Evolutionary conservation across 2,329 filamentous ascomycete species (phyloP).

Genomic region (Tetracladium maxilliforme): DNA sequence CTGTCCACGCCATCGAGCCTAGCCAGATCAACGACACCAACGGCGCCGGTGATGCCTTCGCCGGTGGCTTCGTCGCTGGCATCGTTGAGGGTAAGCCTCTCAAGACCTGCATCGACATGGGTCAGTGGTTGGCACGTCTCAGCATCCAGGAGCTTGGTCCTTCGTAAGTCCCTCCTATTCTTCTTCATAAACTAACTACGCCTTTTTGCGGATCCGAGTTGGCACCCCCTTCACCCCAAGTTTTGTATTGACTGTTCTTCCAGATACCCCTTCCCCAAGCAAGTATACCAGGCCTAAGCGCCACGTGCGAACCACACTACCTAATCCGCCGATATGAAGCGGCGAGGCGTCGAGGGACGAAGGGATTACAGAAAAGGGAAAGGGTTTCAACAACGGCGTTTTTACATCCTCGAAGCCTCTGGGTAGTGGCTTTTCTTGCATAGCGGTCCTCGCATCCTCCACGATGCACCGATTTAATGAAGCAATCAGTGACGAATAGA

Average conservation of each 20-base stretch:
- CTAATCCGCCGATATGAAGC: background rate
- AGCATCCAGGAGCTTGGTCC: constrained; percentile 93
- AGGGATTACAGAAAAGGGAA: constrained; percentile 30
- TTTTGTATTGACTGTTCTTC: too few species aligned
- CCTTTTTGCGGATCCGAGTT: constrained; percentile 1
- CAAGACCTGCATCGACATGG: constrained; percentile 71
- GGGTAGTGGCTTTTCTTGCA: too few species aligned
- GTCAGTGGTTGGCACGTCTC: constrained; percentile 88
- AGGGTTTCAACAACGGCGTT: constrained; percentile 43
- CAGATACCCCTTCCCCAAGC: constrained; percentile 73
- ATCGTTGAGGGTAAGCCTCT: constrained; percentile 74
- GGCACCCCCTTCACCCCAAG: constrained; percentile 1
- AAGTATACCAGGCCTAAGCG: constrained; percentile 40
- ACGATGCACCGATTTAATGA: too few species aligned
- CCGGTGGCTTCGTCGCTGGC: constrained; percentile 84
- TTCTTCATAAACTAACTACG: background rate
- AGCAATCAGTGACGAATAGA: too few species aligned
- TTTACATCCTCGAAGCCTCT: too few species aligned
- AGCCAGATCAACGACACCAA: constrained; percentile 89
- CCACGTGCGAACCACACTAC: background rate
- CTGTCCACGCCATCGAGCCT: constrained; percentile 65
- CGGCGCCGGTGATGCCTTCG: constrained; percentile 92
- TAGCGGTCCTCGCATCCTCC: too few species aligned
- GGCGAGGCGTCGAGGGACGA: constrained; percentile 8
- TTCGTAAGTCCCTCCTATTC: constrained; percentile 51